Base-by-base conservation (phyloP, 768 basidiomycete genomes). In the Tulasnella sp. region DNA sequence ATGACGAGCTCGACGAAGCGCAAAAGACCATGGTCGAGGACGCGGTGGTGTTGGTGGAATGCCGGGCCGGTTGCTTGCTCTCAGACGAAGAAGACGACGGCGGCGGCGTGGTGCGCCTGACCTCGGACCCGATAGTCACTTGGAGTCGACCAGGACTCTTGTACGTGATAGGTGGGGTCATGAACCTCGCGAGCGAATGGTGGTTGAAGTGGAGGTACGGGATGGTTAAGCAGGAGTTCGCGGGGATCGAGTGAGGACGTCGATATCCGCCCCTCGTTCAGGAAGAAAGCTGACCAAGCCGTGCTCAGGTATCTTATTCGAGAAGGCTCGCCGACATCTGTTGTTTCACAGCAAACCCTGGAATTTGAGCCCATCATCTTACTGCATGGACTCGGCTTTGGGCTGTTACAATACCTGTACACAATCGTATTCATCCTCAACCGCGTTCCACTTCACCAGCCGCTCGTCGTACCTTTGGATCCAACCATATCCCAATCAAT, bases 341-440 rank as follows among this genome's bases (percentile, higher is more conserved):
- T 88, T 84, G 36, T 88, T 88, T 42, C 62, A 21, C 31, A 75
- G 90, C 56, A 96, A 96, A 0, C 85, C 36, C 16, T 14, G 6
- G 34, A 36, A 10, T 34, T 1, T 1, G 62, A 68, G 27, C 62
- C 62, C 36, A 68, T 97, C 56, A 88, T 98, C 27, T 95, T 96
- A 83, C 84, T 95, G 46, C 96, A 98, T 83, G 97, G 97, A 3
- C 90, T 98, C 1, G 96, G 96, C 10, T 88, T 97, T 74, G 96
- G 96, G 2, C 85, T 94, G 10, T 83, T 91, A 27, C 93, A 94
- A 82, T 94, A 96, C 83, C 86, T 86, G 21, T 85, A 93, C 80
- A 86, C 96, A 76, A 85, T 86, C 18, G 86, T 92, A 81, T 87
- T 96, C 34, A 84, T 93, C 62, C 85, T 86, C 52, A 77, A 85